A percentile compares a stretch with the other conserved stretches of the same genome.
phyloP scores from a whole-genome alignment of 805 yeast genomes.

The Saturnispora ahearnii region DNA sequence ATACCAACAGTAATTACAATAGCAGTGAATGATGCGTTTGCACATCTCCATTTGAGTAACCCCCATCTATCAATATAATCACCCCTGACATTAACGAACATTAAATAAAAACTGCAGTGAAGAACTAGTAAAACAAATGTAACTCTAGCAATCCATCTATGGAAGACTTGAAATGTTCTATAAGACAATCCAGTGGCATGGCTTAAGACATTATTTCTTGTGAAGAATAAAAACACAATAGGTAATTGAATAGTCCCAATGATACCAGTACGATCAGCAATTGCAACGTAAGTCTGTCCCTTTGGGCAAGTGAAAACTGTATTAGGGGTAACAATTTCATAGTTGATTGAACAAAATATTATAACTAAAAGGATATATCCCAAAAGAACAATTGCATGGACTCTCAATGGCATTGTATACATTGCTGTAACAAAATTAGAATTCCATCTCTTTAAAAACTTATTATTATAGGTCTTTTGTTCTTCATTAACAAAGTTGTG shows the following conservation, averaged over 20 bases:
- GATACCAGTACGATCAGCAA: slow-evolving; percentile 41
- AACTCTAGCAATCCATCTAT: slow-evolving; percentile 34
- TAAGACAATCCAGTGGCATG: slow-evolving; percentile 29
- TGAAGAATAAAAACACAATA: slow-evolving; percentile 27
- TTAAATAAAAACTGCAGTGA: slow-evolving; percentile 33
- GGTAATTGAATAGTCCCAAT: slow-evolving; percentile 33
- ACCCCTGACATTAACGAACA: slow-evolving; percentile 28
- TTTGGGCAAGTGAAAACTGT: slow-evolving; percentile 24
- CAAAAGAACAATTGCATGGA: slow-evolving; percentile 25
- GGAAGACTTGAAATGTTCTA: slow-evolving; percentile 30
- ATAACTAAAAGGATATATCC: slow-evolving; percentile 22
- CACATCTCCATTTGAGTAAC: slow-evolving; percentile 35
- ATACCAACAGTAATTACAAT: slow-evolving; percentile 22
- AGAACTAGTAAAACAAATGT: slow-evolving; percentile 30
- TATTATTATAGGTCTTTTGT: background rate
- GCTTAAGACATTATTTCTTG: slow-evolving; percentile 28
- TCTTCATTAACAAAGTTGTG: background rate
- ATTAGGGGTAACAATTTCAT: slow-evolving; percentile 22
- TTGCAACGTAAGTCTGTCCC: slow-evolving; percentile 24
- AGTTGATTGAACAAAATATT: slow-evolving; percentile 24
- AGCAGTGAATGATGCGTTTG: slow-evolving; percentile 30
- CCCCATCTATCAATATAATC: slow-evolving; percentile 32
- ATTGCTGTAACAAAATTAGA: slow-evolving; percentile 10
- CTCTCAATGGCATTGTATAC: slow-evolving; percentile 26
- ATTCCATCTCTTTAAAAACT: slow-evolving; percentile 4